These are phyloP conservation scores for Areca catechu DNA, from an alignment of 176 grass and related monocot genomes.

Conservation along the genomic window DNA sequence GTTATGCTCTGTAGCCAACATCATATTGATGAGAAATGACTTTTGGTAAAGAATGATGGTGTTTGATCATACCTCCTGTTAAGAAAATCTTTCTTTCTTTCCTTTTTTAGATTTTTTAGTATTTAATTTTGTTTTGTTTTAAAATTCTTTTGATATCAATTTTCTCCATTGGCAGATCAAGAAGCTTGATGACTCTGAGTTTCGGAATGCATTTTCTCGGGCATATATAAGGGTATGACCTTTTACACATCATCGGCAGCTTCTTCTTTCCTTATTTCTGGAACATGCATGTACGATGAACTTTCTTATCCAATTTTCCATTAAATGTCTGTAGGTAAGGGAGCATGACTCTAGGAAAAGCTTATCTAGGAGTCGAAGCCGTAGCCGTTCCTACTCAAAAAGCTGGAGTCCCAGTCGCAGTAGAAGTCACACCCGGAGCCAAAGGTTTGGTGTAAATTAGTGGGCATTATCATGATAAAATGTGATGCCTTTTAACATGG, in stretches of 20 bases:
- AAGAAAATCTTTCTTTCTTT: neutral
- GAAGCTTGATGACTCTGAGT: slow-evolving; percentile 95
- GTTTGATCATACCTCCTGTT: no score
- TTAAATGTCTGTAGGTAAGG: slow-evolving; percentile 40
- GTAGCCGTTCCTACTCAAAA: slow-evolving; percentile 32
- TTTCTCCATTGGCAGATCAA: slow-evolving; percentile 40
- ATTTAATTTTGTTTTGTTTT: slow-evolving; percentile 2
- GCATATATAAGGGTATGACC: slow-evolving; percentile 72
- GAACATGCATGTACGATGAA: neutral
- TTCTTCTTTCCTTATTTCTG: slow-evolving; percentile 7
- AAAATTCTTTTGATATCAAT: neutral
- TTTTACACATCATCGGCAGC: neutral
- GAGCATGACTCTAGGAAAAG: slow-evolving; percentile 56
- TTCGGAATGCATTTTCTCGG: slow-evolving; percentile 83
- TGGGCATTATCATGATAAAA: neutral
- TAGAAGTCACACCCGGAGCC: slow-evolving; percentile 1
- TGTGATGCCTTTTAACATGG: slow-evolving; percentile 1
- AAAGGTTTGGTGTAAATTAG: slow-evolving; percentile 19
- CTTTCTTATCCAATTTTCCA: slow-evolving; percentile 7
- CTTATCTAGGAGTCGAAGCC: slow-evolving; percentile 48
- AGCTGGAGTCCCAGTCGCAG: slow-evolving; percentile 36
- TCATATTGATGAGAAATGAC: no score
- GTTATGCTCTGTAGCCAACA: no score
- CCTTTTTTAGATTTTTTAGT: neutral
- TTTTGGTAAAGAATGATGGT: no score